A percentile compares a stretch with the other conserved stretches of the same genome.
phyloP scores from a whole-genome alignment of 2,329 filamentous ascomycete species.

The Podosphaera aphanis region DNA sequence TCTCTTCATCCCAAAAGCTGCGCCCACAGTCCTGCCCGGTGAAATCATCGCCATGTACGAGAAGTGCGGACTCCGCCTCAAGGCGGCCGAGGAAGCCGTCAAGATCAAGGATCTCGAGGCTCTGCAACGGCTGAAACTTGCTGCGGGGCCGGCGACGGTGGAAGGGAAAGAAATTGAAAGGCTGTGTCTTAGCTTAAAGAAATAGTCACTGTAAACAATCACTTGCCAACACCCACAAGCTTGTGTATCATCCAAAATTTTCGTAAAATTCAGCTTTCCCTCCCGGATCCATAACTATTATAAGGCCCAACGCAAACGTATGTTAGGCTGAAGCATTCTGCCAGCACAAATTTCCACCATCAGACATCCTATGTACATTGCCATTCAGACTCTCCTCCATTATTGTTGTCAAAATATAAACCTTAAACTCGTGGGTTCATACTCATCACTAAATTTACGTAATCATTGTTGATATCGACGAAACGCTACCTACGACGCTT shows the following conservation, averaged over 20 bases:
- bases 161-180: slow-evolving; percentile 62
- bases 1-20: slow-evolving; percentile 68
- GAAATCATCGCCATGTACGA: slow-evolving; percentile 81
- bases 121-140: slow-evolving; percentile 50
- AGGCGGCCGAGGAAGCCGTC: slow-evolving; percentile 78
- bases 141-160: slow-evolving; percentile 43
- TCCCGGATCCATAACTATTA: neutral
- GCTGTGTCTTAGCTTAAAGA: slow-evolving; percentile 37
- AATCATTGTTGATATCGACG: neutral
- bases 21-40: slow-evolving; percentile 30
- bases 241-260: neutral
- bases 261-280: neutral
- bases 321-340: no score
- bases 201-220: no score
- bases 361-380: neutral
- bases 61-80: slow-evolving; percentile 73
- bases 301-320: no score
- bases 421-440: neutral
- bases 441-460: neutral
- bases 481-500: neutral
- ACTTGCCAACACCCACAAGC: no score
- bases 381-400: neutral
- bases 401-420: neutral
- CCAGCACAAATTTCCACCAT: neutral
- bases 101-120: slow-evolving; percentile 54